These are phyloP conservation scores for Trametes cingulata DNA, from an alignment of 768 basidiomycete genomes.

Conservation along the genomic window DNA sequence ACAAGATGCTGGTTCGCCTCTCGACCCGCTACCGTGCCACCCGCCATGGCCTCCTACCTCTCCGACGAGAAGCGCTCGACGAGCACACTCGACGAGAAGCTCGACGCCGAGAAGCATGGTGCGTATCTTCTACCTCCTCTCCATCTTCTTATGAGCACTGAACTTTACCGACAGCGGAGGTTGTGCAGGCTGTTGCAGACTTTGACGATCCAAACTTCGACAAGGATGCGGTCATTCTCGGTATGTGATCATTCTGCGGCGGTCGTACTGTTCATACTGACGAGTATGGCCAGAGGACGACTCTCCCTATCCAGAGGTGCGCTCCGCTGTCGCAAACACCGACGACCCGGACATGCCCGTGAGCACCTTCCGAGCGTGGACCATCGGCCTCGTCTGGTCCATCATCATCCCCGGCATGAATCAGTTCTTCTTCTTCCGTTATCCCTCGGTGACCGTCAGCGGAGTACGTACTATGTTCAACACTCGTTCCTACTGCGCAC, in stretches of 20 bases:
- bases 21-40: constrained; percentile 10
- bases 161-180: background rate
- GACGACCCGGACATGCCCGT: constrained; percentile 46
- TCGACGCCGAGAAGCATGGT: constrained; percentile 27
- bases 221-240: constrained; percentile 28
- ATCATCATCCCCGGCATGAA: constrained; percentile 71
- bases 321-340: constrained; percentile 50
- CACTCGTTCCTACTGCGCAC: background rate
- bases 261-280: background rate
- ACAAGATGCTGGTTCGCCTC: background rate
- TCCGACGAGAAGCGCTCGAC: constrained; percentile 20
- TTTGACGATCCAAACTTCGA: constrained; percentile 40
- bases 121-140: background rate
- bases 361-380: constrained; percentile 40
- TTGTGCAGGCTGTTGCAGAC: constrained; percentile 22
- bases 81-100: constrained; percentile 26
- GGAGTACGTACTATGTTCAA: constrained; percentile 23
- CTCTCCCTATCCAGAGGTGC: constrained; percentile 56
- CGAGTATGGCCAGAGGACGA: constrained; percentile 38
- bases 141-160: background rate
- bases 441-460: constrained; percentile 44
- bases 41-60: constrained; percentile 9
- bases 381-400: constrained; percentile 46
- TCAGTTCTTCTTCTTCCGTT: constrained; percentile 77
- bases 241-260: constrained; percentile 5